Evolutionary conservation across 768 basidiomycete genomes (phyloP), one percentile per base, ranked within the genome.

Genomic region (Xerocomellus dryophilus): DNA sequence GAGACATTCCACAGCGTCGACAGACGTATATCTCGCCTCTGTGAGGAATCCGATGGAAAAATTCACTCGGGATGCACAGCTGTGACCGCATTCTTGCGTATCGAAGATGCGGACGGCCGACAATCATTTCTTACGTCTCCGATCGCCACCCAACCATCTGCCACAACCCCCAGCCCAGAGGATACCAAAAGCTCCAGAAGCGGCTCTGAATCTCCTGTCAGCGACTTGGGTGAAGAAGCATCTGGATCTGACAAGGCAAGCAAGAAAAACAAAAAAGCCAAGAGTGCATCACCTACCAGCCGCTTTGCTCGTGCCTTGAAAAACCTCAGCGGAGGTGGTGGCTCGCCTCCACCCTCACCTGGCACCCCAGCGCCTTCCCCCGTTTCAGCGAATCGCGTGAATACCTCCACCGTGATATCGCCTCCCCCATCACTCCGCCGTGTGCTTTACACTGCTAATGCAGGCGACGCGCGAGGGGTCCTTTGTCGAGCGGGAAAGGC

Each of bases 51-150:
- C 7, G 87, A 90, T 38, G 93, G 92, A 61, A 93, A 91, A 70
- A 94, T 96, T 45, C 93, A 96, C 64, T 94, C 92, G 7, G 97
- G 97, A 2, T 98, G 96, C 66, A 99, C 97, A 5, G 97, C 92
- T 5, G 97, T 97, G 34, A 94, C 91, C 25, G 93, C 93, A 2
- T 96, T 98, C 72, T 80, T 99, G 48, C 88, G 97, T 14, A 73
- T 98, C 54, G 97, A 99, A 72, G 93, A 93, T 61, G 76, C 74
- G 2, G 75, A 85, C 15, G 90, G 90, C 32, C 74, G 75, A 27
- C 91, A 93, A 66, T 74, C 86, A 8, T 93, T 91, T 67, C 62
- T 86, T 43, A 65, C 68, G 7, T 62, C 75, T 15, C 61, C 60
- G 44, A 59, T 53, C 67, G 14, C 60, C 66, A 17, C 43, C 25